Conservation (phyloP, 768 basidiomycete genomes). For the Mycena galopus region DNA sequence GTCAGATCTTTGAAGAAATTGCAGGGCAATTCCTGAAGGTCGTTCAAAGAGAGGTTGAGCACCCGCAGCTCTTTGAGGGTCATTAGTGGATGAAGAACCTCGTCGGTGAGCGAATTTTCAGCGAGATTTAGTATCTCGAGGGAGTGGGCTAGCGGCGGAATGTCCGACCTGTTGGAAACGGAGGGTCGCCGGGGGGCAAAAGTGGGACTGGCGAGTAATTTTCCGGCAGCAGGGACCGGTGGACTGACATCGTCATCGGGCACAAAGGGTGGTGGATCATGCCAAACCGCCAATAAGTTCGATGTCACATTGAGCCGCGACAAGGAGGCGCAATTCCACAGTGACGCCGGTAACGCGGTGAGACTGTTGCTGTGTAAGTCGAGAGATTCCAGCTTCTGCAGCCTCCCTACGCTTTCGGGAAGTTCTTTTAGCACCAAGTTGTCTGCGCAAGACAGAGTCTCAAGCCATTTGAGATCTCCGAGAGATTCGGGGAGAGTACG, state of each 20-base stretch:
- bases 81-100: conserved; percentile 79
- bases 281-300: conserved; percentile 83
- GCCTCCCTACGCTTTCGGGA: conserved; percentile 79
- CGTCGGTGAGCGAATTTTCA: conserved; percentile 90
- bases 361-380: conserved; percentile 95
- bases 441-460: conserved; percentile 86
- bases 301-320: conserved; percentile 86
- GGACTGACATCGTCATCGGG: conserved; percentile 43
- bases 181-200: conserved; percentile 47
- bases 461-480: conserved; percentile 78
- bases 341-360: conserved; percentile 74
- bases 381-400: conserved; percentile 80
- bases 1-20: conserved; percentile 80
- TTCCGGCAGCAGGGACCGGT: conserved; percentile 65
- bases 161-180: conserved; percentile 34
- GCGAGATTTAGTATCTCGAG: conserved; percentile 87
- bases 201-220: conserved; percentile 27
- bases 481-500: conserved; percentile 87
- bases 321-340: conserved; percentile 90
- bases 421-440: conserved; percentile 88
- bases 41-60: conserved; percentile 96
- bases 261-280: conserved; percentile 64
- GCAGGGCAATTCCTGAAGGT: conserved; percentile 88
- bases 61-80: conserved; percentile 82
- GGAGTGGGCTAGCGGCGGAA: conserved; percentile 74